Evolutionary conservation across 345 rosid species (phyloP).

Genomic region (Acer negundo): DNA sequence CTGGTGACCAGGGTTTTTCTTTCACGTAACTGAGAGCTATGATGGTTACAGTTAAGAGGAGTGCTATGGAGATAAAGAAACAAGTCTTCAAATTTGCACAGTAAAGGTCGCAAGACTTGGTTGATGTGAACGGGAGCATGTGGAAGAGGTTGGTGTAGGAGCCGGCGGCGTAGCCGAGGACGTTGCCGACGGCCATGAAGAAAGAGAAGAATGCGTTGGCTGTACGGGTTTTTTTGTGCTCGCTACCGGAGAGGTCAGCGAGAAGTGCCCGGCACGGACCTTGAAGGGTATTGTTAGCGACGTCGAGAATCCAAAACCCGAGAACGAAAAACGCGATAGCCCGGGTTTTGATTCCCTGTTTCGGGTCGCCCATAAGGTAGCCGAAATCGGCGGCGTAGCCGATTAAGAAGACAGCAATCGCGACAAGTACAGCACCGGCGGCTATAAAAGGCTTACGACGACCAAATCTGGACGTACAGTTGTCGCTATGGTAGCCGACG

Average conservation of each 20-base stretch:
- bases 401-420: slow-evolving; percentile 65
- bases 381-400: slow-evolving; percentile 89
- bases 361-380: slow-evolving; percentile 50
- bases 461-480: slow-evolving; percentile 70
- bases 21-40: slow-evolving; percentile 50
- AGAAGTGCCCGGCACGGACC: slow-evolving; percentile 87
- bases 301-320: slow-evolving; percentile 92
- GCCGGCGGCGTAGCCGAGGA: slow-evolving; percentile 86
- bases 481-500: slow-evolving; percentile 84
- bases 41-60: slow-evolving; percentile 46
- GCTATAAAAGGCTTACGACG: slow-evolving; percentile 90
- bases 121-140: slow-evolving; percentile 61
- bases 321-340: slow-evolving; percentile 70
- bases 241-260: slow-evolving; percentile 69
- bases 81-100: slow-evolving; percentile 91
- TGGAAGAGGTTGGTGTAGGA: slow-evolving; percentile 55
- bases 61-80: slow-evolving; percentile 64
- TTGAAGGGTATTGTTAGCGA: slow-evolving; percentile 83
- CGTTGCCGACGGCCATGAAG: slow-evolving; percentile 94
- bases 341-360: slow-evolving; percentile 45
- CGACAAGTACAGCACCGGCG: slow-evolving; percentile 54
- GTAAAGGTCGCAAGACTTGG: slow-evolving; percentile 69
- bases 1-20: slow-evolving; percentile 45
- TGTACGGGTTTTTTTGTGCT: slow-evolving; percentile 51
- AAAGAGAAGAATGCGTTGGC: slow-evolving; percentile 75